These are phyloP conservation scores for Trichoderma aggressivum DNA, from an alignment of 2,329 filamentous ascomycete species.

Conservation along the genomic window DNA sequence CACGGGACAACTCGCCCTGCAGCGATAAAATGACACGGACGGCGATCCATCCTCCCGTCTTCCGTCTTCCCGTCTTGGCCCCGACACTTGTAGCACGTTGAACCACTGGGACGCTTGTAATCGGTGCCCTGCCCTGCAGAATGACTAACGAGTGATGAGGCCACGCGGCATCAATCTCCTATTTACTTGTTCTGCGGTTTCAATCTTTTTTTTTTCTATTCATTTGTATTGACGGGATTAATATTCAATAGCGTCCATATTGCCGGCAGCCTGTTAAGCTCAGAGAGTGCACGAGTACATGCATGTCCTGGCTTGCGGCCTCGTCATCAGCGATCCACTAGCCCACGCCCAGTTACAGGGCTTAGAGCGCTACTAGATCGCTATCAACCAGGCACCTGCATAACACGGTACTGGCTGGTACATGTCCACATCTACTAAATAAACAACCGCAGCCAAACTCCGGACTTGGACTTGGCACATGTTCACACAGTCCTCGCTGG, in stretches of 20 bases:
- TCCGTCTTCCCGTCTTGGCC: background rate
- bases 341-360: slow-evolving; percentile 14
- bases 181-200: no score
- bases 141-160: background rate
- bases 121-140: background rate
- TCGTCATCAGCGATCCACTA: slow-evolving; percentile 10
- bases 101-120: background rate
- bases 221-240: background rate
- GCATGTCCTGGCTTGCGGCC: background rate
- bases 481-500: background rate
- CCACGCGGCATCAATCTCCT: background rate
- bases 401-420: background rate
- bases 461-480: background rate
- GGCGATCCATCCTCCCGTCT: background rate
- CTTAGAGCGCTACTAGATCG: slow-evolving; percentile 6
- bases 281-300: background rate
- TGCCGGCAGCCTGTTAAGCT: background rate
- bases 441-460: background rate
- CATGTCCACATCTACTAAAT: background rate
- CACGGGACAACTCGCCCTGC: background rate
- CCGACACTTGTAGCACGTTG: background rate
- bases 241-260: background rate
- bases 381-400: slow-evolving; percentile 10
- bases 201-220: background rate
- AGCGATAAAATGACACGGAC: background rate